A percentile compares a stretch with the other conserved stretches of the same genome.
These are phyloP conservation scores for Pisolithus thermaeus DNA, from an alignment of 1,284 basidiomycete species.

Conservation along the genomic window DNA sequence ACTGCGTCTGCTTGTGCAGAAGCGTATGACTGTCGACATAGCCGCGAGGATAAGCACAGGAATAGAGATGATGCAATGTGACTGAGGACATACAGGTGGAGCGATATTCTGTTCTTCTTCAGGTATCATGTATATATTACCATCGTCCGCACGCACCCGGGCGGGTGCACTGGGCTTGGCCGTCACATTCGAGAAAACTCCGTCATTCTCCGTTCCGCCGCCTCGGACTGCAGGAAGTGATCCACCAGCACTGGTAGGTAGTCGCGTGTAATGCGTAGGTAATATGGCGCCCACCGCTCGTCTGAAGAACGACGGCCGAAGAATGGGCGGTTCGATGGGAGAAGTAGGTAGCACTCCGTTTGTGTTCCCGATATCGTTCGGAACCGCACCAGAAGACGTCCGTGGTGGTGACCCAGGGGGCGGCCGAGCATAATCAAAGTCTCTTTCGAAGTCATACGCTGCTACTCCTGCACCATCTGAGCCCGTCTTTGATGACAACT, in stretches of 20 bases:
- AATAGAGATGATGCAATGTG: not conserved
- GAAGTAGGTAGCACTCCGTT: conserved; percentile 69
- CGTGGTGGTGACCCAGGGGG: conserved; percentile 79
- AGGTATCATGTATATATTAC: conserved; percentile 62
- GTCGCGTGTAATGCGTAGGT: conserved; percentile 66
- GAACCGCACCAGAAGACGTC: conserved; percentile 52
- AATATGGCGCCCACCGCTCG: conserved; percentile 62
- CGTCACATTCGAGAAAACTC: conserved; percentile 93
- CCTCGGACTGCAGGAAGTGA: conserved; percentile 39
- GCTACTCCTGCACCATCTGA: conserved; percentile 15
- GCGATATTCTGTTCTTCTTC: conserved; percentile 79
- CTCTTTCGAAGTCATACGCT: conserved; percentile 78
- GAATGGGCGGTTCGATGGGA: conserved; percentile 34
- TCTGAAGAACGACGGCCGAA: conserved; percentile 52
- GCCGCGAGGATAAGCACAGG: conserved; percentile 1
- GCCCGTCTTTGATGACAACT: conserved; percentile 2
- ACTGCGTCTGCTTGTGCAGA: conserved; percentile 88
- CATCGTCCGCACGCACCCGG: conserved; percentile 47
- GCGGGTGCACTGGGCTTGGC: conserved; percentile 72
- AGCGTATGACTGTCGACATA: conserved; percentile 65
- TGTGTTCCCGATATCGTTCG: conserved; percentile 72
- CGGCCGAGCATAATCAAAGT: conserved; percentile 67
- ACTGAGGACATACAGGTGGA: conserved; percentile 64
- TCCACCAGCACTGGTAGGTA: conserved; percentile 40
- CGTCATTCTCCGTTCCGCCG: conserved; percentile 84